phyloP scores from a whole-genome alignment of 1,284 basidiomycete species.

The Exobasidium cylindrosporum region DNA sequence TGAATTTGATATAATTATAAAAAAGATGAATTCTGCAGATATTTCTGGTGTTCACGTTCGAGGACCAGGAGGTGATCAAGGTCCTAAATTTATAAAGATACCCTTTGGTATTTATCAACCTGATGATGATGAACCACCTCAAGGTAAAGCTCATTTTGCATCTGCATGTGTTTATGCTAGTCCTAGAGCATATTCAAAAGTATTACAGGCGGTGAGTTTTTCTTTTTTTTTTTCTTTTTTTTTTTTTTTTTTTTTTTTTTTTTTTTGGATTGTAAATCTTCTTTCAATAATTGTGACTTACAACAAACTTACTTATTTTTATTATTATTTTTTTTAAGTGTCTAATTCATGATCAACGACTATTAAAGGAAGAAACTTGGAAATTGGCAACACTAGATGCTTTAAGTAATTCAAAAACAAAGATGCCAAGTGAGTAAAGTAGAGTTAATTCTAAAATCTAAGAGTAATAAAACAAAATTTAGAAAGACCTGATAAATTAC shows the following conservation, averaged over 20 bases:
- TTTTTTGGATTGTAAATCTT: too few species aligned
- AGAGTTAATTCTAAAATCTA: too few species aligned
- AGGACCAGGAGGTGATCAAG: constrained; percentile 1
- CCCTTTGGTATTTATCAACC: constrained; percentile 2
- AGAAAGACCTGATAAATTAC: not conserved
- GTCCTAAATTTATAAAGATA: constrained; percentile 1
- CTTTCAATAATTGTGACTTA: too few species aligned
- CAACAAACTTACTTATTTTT: not conserved
- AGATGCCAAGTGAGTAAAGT: constrained; percentile 5
- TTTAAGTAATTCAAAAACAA: not conserved
- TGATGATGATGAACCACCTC: constrained; percentile 1
- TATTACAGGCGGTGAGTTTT: constrained; percentile 6
- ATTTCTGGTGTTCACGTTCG: constrained; percentile 1
- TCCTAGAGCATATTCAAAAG: not conserved
- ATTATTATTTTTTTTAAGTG: not conserved
- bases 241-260: not conserved
- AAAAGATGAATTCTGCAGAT: not conserved
- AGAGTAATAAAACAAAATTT: too few species aligned
- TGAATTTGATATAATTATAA: not conserved
- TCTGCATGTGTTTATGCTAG: not conserved
- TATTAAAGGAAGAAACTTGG: not conserved
- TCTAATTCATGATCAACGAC: not conserved
- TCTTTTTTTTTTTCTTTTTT: not conserved
- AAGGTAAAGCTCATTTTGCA: constrained; percentile 6
- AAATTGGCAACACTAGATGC: not conserved